These are phyloP conservation scores for Rugonectria rugulosa DNA, from an alignment of 2,329 filamentous ascomycete genomes.

Conservation along the genomic window DNA sequence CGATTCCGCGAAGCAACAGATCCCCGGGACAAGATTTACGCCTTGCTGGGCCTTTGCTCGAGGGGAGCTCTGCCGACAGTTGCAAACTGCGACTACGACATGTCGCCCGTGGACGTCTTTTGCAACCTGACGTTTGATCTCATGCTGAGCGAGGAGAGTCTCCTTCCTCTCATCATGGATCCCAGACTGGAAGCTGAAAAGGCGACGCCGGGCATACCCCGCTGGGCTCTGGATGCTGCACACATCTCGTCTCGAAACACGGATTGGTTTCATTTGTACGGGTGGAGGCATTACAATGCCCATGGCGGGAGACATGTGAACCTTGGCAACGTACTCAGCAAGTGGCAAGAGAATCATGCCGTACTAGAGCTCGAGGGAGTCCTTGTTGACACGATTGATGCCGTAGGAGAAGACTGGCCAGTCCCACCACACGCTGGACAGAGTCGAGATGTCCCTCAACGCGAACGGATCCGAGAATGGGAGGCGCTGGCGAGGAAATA, in stretches of 20 bases:
- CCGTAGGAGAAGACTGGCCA: constrained; percentile 9
- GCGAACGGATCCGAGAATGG: constrained; percentile 3
- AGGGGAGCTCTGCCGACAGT: constrained; percentile 2
- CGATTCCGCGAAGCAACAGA: constrained; percentile 21
- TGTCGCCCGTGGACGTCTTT: constrained; percentile 6
- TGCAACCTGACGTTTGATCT: constrained; percentile 20
- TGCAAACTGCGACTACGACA: constrained; percentile 19
- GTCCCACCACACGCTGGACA: not conserved
- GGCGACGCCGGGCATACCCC: constrained; percentile 21
- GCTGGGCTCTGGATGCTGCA: constrained; percentile 17
- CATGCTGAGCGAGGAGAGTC: constrained; percentile 16
- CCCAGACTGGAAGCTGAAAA: constrained; percentile 15
- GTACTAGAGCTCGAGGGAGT: constrained; percentile 8
- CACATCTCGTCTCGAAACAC: constrained; percentile 8
- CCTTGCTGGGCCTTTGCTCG: constrained; percentile 10
- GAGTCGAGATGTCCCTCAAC: not conserved
- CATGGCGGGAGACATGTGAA: constrained; percentile 2
- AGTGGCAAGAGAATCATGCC: not conserved
- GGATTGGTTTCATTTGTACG: constrained; percentile 17
- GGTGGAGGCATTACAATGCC: constrained; percentile 16
- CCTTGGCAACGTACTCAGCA: not conserved
- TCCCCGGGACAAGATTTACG: constrained; percentile 20
- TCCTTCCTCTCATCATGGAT: constrained; percentile 15
- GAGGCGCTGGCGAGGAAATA: constrained; percentile 6
- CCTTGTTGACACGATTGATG: constrained; percentile 9